phyloP scores from a whole-genome alignment of 768 basidiomycete species.

The Calocera cornea region DNA sequence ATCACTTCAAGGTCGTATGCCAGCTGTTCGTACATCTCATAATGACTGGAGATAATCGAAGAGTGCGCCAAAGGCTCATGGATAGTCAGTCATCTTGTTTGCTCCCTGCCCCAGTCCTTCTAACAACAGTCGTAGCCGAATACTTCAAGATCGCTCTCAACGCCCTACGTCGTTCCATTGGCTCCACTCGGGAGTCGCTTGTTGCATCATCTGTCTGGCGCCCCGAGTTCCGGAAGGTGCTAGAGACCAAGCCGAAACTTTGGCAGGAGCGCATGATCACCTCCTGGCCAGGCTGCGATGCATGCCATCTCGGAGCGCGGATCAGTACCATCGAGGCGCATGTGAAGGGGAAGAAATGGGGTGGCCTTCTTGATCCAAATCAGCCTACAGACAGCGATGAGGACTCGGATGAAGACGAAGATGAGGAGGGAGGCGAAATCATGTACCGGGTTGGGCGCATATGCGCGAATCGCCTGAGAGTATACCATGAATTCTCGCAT shows the following conservation, averaged over 20 bases:
- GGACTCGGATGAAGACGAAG: slow-evolving; percentile 20
- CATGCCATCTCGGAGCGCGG: slow-evolving; percentile 63
- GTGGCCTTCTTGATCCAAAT: not conserved
- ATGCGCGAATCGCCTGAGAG: slow-evolving; percentile 52
- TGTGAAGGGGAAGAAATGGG: slow-evolving; percentile 54
- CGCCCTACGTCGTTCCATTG: slow-evolving; percentile 53
- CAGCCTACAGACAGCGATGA: slow-evolving; percentile 42
- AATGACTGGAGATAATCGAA: slow-evolving; percentile 38
- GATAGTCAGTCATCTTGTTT: slow-evolving; percentile 30
- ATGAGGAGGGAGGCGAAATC: slow-evolving; percentile 20
- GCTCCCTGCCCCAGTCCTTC: not conserved
- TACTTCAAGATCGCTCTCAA: slow-evolving; percentile 64
- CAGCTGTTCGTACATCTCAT: slow-evolving; percentile 78
- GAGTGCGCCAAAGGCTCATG: slow-evolving; percentile 35
- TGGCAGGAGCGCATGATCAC: slow-evolving; percentile 40
- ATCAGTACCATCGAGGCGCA: slow-evolving; percentile 49
- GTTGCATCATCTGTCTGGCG: slow-evolving; percentile 80
- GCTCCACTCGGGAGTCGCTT: slow-evolving; percentile 55
- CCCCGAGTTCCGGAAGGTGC: slow-evolving; percentile 45
- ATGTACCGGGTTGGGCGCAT: slow-evolving; percentile 48
- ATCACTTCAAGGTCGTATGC: slow-evolving; percentile 78
- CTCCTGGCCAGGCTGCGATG: slow-evolving; percentile 57
- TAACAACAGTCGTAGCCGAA: slow-evolving; percentile 35
- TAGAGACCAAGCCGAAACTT: slow-evolving; percentile 58
- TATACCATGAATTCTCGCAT: slow-evolving; percentile 61